Base-by-base conservation (phyloP, 139 green algal genomes). In the Chlorella vulgaris region DNA sequence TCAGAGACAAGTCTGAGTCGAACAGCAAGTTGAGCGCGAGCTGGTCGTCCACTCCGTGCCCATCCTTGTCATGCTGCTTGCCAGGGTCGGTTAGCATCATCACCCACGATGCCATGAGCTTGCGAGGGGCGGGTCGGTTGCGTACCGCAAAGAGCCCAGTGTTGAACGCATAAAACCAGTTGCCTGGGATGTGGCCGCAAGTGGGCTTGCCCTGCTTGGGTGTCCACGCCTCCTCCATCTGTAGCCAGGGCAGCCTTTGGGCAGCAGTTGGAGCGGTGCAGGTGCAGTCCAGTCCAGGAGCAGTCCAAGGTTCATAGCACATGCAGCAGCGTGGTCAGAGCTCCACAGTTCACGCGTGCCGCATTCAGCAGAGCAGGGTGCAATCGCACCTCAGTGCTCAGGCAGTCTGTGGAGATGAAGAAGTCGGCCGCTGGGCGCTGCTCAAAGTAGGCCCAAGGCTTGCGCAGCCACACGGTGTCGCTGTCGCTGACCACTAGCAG, bases 391-490 rank as follows among this genome's bases (percentile, higher is more conserved):
- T 55, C 24, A 28, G 55, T 24, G 67, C 67, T 74, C 5, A 76
- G 76, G 82, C 87, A 90, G 63, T 90, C 87, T 62, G 69, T 76
- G n/a, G 69, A 76, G 13, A 76, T 62, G 69, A 76, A 76, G 29
- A 62, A 76, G 38, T 76, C 69, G 1, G 69, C 43, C 10, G 10
- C 2, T n/a, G 69, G 69, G 43, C 43, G 69, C 29, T 62, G 43
- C 42, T 63, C 69, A 62, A 76, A 62, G 69, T 76, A 76, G 42
- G 69, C 4, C 69, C 43, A 76, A 2, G 69, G 69, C 15, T 63
- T 21, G 13, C 69, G 69, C 69, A 63, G 42, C 69, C 69, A 76
- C n/a, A 76, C 69, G n/a, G 69, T 63, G 69, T 76, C 69, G 42
- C 36, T 76, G 43, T 76, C 69, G 43, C 28, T 47, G 13, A 76